Conservation (phyloP, 176 grass and related monocot genomes). For the Pontederia paniculata region DNA sequence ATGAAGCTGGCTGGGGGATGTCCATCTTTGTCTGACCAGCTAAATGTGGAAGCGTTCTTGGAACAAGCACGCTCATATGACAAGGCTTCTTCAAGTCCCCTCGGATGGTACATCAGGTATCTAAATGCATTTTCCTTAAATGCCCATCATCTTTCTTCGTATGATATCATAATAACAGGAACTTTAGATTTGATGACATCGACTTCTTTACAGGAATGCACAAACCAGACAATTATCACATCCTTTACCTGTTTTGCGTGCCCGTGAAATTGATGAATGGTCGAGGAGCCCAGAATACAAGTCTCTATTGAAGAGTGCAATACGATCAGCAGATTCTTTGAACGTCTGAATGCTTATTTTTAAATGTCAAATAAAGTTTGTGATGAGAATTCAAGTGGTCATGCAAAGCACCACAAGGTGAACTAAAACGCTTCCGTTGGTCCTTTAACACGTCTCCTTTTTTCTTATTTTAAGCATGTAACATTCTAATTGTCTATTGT, state of each 20-base stretch:
- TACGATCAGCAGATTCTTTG: conserved; percentile 9
- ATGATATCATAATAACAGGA: no score
- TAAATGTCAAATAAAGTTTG: no score
- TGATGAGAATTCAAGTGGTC: not conserved
- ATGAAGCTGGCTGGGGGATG: conserved; percentile 94
- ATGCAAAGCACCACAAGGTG: no score
- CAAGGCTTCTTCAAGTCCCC: conserved; percentile 62
- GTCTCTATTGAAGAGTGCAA: conserved; percentile 20
- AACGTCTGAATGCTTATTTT: not conserved
- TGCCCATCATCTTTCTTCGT: no score
- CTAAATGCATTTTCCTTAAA: no score
- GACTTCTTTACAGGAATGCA: conserved; percentile 41
- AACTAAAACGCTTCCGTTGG: no score
- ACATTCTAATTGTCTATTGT: no score
- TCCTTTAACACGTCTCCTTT: no score
- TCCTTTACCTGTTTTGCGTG: conserved; percentile 72
- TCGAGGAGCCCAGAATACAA: conserved; percentile 64
- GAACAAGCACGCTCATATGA: conserved; percentile 96
- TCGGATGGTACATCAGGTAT: conserved; percentile 92
- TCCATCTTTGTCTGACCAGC: conserved; percentile 70
- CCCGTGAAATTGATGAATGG: conserved; percentile 78
- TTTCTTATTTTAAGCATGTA: no score
- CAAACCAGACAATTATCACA: conserved; percentile 83
- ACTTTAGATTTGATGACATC: no score
- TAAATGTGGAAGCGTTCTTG: conserved; percentile 92